Percentiles rank a stretch among this genome's conserved stretches.
phyloP scores from a whole-genome alignment of 805 yeast species.

The Metschnikowia noctiluminum region DNA sequence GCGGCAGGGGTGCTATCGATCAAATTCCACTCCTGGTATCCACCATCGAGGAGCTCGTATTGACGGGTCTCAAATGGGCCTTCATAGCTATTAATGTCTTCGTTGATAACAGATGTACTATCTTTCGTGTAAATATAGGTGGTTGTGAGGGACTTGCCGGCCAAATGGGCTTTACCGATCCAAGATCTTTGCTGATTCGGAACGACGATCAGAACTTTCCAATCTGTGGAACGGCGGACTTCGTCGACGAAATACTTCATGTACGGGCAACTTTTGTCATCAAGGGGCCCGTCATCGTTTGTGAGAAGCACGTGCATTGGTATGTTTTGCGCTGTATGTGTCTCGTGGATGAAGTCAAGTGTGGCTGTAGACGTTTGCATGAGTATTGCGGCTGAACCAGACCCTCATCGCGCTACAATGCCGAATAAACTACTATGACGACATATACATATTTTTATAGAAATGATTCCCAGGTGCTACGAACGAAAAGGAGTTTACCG shows the following conservation, averaged over 20 bases:
- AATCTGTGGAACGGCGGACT: conserved; percentile 59
- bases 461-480: too few relatives aligned
- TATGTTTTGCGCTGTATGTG: background rate
- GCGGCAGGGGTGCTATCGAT: conserved; percentile 96
- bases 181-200: conserved; percentile 89
- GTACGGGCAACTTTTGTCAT: conserved; percentile 77
- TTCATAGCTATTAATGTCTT: conserved; percentile 41
- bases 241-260: conserved; percentile 77
- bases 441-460: too few relatives aligned
- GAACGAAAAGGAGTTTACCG: too few relatives aligned
- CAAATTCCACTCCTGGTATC: conserved; percentile 76
- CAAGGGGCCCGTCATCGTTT: conserved; percentile 95
- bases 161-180: conserved; percentile 97
- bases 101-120: conserved; percentile 44
- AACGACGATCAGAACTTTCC: conserved; percentile 81
- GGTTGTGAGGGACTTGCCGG: conserved; percentile 62
- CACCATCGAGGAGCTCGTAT: conserved; percentile 26
- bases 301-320: conserved; percentile 60
- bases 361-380: background rate
- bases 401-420: background rate
- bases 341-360: too few relatives aligned
- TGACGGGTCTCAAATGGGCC: conserved; percentile 68
- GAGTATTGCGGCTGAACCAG: background rate
- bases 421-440: too few relatives aligned
- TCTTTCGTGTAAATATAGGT: conserved; percentile 57